Conservation (phyloP, 2,329 filamentous ascomycete species). For the Nothophoma quercina region DNA sequence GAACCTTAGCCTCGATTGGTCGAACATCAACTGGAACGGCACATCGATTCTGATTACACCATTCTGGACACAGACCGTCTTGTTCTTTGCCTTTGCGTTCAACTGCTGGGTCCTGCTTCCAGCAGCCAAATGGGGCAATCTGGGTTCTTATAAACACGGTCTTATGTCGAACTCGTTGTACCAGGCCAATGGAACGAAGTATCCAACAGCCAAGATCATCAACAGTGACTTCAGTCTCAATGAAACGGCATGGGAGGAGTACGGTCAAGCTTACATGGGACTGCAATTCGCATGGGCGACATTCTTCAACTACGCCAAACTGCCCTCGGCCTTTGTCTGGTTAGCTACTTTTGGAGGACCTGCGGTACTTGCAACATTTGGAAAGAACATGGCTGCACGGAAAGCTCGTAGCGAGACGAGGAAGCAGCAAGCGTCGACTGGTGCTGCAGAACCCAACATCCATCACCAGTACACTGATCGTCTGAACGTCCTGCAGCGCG, state of each 20-base stretch:
- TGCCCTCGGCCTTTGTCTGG: constrained; percentile 66
- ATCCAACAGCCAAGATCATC: constrained; percentile 55
- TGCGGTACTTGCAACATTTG: constrained; percentile 56
- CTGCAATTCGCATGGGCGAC: constrained; percentile 65
- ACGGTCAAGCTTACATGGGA: constrained; percentile 65
- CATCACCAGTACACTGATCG: constrained; percentile 66
- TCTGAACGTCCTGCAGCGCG: constrained; percentile 65
- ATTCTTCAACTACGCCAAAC: constrained; percentile 68
- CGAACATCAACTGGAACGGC: constrained; percentile 62
- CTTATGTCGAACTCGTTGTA: constrained; percentile 67
- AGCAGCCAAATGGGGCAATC: constrained; percentile 64
- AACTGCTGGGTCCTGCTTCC: constrained; percentile 67
- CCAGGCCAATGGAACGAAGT: constrained; percentile 57
- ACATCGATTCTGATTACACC: constrained; percentile 57
- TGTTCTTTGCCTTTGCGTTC: constrained; percentile 63
- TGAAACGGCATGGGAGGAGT: constrained; percentile 53
- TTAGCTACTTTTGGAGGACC: constrained; percentile 63
- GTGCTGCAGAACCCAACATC: constrained; percentile 36
- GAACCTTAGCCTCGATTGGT: constrained; percentile 68
- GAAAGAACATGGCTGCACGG: constrained; percentile 42
- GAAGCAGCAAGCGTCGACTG: constrained; percentile 32
- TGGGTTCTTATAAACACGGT: constrained; percentile 61
- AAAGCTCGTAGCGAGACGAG: constrained; percentile 40
- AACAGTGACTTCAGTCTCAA: constrained; percentile 59
- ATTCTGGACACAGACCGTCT: constrained; percentile 66